A percentile compares a stretch with the other conserved stretches of the same genome.
Evolutionary conservation across 164 flowering plant species (phyloP).

Genomic region (Piper longum): DNA sequence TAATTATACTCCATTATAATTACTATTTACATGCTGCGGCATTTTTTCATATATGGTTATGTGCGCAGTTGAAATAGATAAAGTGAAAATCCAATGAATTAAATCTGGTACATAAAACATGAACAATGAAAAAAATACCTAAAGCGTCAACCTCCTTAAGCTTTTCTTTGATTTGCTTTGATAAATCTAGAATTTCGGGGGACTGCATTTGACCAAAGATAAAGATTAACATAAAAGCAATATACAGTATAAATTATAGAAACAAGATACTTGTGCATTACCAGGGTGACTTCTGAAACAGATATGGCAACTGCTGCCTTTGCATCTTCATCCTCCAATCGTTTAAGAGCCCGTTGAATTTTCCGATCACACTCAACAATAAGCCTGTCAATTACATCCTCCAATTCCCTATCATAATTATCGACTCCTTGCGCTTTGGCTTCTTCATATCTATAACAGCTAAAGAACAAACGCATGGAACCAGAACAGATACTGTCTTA

Average conservation of each 20-base stretch:
- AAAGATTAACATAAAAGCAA: not conserved
- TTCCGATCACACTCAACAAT: slow-evolving; percentile 96
- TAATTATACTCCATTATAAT: no score
- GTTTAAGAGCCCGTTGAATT: slow-evolving; percentile 84
- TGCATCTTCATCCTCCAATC: slow-evolving; percentile 92
- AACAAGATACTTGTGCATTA: slow-evolving; percentile 2
- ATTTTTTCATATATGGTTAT: no score
- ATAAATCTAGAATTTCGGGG: slow-evolving; percentile 64
- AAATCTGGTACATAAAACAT: not conserved
- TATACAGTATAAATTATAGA: not conserved
- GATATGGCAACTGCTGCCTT: slow-evolving; percentile 98
- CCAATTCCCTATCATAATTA: slow-evolving; percentile 87
- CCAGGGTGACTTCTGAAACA: slow-evolving; percentile 93
- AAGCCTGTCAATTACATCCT: slow-evolving; percentile 88
- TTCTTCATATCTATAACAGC: slow-evolving; percentile 63
- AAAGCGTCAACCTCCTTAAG: slow-evolving; percentile 72
- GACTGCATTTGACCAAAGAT: slow-evolving; percentile 31
- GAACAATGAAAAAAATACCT: slow-evolving; percentile 27
- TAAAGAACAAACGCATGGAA: slow-evolving; percentile 8
- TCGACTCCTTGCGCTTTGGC: slow-evolving; percentile 62
- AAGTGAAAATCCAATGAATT: not conserved
- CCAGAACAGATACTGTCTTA: not conserved
- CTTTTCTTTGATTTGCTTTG: slow-evolving; percentile 87
- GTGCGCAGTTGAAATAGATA: not conserved
- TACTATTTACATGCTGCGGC: no score